Conservation (phyloP, 2,329 filamentous ascomycete species). For the Alternaria sp. region DNA sequence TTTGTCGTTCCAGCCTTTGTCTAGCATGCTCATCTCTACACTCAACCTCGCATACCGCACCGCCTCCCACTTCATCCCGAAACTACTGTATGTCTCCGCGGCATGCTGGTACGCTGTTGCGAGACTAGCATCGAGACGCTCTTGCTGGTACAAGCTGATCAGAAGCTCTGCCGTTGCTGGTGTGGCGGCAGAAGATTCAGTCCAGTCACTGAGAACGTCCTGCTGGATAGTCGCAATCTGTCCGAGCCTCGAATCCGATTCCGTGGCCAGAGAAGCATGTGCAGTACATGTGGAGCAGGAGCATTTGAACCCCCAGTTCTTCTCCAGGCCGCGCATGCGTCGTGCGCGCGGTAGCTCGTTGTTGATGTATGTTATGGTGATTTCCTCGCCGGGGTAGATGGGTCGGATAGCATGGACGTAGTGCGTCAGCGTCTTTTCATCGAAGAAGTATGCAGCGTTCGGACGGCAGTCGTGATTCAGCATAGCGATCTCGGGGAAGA, state of each 20-base stretch:
- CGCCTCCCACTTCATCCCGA: slow-evolving; percentile 39
- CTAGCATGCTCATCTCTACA: slow-evolving; percentile 34
- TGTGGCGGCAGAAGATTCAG: slow-evolving; percentile 27
- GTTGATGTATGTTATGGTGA: slow-evolving; percentile 54
- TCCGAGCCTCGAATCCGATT: slow-evolving; percentile 45
- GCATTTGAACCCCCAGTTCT: slow-evolving; percentile 52
- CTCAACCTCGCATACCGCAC: slow-evolving; percentile 39
- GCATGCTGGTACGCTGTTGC: slow-evolving; percentile 49
- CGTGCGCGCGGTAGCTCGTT: slow-evolving; percentile 39
- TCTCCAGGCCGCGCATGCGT: slow-evolving; percentile 41
- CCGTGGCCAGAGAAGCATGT: slow-evolving; percentile 25
- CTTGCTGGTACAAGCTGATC: slow-evolving; percentile 46
- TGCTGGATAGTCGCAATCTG: slow-evolving; percentile 40
- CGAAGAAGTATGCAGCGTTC: slow-evolving; percentile 52
- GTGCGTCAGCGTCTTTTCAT: slow-evolving; percentile 47
- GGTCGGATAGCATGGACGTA: slow-evolving; percentile 49
- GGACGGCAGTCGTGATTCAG: slow-evolving; percentile 48
- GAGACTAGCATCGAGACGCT: slow-evolving; percentile 47
- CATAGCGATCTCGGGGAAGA: slow-evolving; percentile 46
- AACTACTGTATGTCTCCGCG: slow-evolving; percentile 49
- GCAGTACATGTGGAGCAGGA: slow-evolving; percentile 47
- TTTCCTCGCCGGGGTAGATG: slow-evolving; percentile 50
- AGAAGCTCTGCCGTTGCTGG: slow-evolving; percentile 45
- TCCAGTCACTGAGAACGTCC: slow-evolving; percentile 39
- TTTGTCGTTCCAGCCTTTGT: slow-evolving; percentile 38